A percentile compares a stretch with the other conserved stretches of the same genome.
These are phyloP conservation scores for Aspergillus sp. DNA, from an alignment of 2,329 filamentous ascomycete genomes.

Conservation along the genomic window DNA sequence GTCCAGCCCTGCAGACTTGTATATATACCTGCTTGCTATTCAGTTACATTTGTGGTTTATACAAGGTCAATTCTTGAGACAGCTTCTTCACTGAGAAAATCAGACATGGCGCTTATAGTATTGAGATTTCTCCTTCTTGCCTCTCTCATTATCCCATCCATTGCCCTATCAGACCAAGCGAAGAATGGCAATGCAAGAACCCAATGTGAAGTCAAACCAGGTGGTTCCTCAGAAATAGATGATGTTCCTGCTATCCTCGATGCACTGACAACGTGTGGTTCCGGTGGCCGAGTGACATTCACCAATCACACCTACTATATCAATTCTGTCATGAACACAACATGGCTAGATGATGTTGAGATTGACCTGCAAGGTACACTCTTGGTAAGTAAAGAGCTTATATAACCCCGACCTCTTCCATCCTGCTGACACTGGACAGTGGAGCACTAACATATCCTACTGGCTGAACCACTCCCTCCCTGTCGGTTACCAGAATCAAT, in stretches of 20 bases:
- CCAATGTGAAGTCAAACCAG: slow-evolving; percentile 16
- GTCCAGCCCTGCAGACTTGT: too few species aligned
- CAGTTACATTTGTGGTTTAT: too few species aligned
- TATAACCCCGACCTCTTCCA: neutral
- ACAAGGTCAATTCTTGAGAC: too few species aligned
- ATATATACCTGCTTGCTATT: too few species aligned
- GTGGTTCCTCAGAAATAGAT: slow-evolving; percentile 35
- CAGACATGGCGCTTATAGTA: neutral
- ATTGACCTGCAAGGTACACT: slow-evolving; percentile 53
- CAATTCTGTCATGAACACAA: slow-evolving; percentile 53
- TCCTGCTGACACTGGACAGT: slow-evolving; percentile 17
- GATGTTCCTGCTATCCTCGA: slow-evolving; percentile 55
- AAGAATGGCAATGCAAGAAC: neutral
- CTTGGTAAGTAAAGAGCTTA: slow-evolving; percentile 38
- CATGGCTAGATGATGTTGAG: slow-evolving; percentile 48
- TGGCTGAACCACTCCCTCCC: slow-evolving; percentile 51
- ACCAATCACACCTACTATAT: slow-evolving; percentile 52
- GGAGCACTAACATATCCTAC: slow-evolving; percentile 46
- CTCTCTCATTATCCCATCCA: neutral
- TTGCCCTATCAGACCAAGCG: neutral
- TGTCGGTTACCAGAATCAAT: slow-evolving; percentile 54
- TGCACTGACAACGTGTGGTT: slow-evolving; percentile 53
- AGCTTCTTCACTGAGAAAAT: neutral
- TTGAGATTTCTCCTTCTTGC: neutral
- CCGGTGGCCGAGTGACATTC: slow-evolving; percentile 55